Evolutionary conservation across 192 early-diverging fungal genomes (phyloP).

Genomic region (Rhizophagus clarus): DNA sequence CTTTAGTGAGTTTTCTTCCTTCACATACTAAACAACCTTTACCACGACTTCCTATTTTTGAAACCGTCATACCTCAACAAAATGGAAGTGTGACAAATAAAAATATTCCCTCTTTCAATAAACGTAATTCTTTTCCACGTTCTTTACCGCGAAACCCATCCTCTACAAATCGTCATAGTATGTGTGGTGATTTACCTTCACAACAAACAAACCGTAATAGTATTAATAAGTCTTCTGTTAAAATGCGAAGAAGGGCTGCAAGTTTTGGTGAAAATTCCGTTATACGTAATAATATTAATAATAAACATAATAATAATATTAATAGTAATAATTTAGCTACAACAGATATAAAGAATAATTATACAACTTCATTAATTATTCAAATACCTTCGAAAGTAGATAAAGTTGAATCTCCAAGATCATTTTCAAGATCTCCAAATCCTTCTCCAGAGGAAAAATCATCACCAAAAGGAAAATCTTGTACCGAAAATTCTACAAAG

Average conservation of each 20-base stretch:
- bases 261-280: not conserved
- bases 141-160: not conserved
- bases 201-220: not conserved
- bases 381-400: not conserved
- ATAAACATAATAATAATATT: slow-evolving; percentile 5
- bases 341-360: not conserved
- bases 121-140: not conserved
- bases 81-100: not conserved
- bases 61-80: not conserved
- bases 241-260: not conserved
- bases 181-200: slow-evolving; percentile 1
- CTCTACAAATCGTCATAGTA: slow-evolving; percentile 16
- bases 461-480: not conserved
- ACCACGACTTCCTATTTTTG: slow-evolving; percentile 7
- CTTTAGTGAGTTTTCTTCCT: slow-evolving; percentile 11
- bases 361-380: not conserved
- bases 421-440: not conserved
- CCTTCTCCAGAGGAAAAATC: not conserved
- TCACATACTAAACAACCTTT: not conserved
- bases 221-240: not conserved
- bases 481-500: not conserved
- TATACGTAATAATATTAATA: not conserved
- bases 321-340: not conserved
- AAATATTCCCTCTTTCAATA: not conserved
- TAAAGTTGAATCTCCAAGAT: not conserved